Evolutionary conservation across 2,329 filamentous ascomycete species (phyloP).

Genomic region (Aspergillus amoenus): DNA sequence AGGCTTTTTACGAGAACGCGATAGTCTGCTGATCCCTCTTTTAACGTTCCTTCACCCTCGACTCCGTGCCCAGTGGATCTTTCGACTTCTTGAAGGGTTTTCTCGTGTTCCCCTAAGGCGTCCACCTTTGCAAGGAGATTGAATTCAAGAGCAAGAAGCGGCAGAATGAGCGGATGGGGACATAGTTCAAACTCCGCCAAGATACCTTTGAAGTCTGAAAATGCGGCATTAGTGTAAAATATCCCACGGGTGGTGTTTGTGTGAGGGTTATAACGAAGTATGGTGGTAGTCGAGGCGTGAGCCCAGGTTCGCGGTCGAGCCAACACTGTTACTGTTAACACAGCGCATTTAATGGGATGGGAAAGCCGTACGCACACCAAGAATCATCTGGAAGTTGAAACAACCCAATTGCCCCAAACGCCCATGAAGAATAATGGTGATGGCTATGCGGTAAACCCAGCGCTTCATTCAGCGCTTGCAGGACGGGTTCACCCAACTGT

Average conservation of each 20-base stretch:
- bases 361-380: not conserved
- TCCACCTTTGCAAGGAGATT: not conserved
- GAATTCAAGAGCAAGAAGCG: not conserved
- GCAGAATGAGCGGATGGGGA: not conserved
- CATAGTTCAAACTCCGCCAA: not conserved
- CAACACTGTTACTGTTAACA: not conserved
- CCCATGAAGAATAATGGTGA: not conserved
- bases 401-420: not conserved
- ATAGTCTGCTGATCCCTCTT: not conserved
- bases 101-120: not conserved
- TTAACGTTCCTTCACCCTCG: not conserved
- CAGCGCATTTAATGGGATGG: not conserved
- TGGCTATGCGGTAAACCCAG: not conserved
- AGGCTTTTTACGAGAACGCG: not conserved
- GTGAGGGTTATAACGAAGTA: not conserved
- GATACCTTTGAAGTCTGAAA: not conserved
- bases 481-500: not conserved
- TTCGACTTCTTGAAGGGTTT: not conserved
- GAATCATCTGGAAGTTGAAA: not conserved
- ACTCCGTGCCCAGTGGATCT: not conserved
- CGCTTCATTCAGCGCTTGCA: not conserved
- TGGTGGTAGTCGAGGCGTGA: not conserved
- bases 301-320: not conserved
- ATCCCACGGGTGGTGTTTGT: not conserved
- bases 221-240: not conserved